Evolutionary conservation across 2,329 filamentous ascomycete species (phyloP).

Genomic region (Leptographium procerum): DNA sequence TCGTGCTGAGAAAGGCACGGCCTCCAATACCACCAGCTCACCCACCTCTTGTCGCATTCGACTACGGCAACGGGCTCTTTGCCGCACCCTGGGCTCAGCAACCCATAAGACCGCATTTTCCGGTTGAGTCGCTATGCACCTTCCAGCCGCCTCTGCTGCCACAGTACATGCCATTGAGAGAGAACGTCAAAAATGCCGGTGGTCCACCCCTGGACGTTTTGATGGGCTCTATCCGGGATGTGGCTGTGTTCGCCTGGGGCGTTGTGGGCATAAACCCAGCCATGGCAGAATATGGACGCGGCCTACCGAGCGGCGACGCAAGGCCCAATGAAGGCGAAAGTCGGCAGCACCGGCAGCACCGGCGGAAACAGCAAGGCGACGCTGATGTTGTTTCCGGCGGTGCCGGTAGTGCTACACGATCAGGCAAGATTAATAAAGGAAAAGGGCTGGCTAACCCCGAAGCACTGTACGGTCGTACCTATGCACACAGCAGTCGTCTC

Average conservation of each 20-base stretch:
- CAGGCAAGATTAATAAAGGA: not conserved
- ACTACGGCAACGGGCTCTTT: constrained; percentile 54
- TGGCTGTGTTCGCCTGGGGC: constrained; percentile 81
- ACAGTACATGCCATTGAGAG: constrained; percentile 32
- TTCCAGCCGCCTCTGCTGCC: constrained; percentile 31
- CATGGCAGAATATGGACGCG: constrained; percentile 51
- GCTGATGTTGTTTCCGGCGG: not conserved
- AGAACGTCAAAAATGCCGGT: constrained; percentile 32
- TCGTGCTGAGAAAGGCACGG: constrained; percentile 64
- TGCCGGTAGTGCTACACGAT: not conserved
- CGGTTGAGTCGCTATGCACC: constrained; percentile 30
- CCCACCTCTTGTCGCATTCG: constrained; percentile 33
- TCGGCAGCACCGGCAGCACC: not conserved
- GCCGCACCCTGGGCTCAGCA: constrained; percentile 69
- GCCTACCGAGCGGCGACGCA: constrained; percentile 51
- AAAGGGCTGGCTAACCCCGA: not conserved
- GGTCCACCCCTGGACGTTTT: constrained; percentile 51
- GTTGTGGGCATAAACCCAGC: constrained; percentile 70
- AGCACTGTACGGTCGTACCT: not conserved
- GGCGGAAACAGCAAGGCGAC: not conserved
- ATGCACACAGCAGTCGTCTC: not conserved
- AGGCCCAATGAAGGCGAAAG: constrained; percentile 39
- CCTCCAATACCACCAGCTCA: constrained; percentile 53
- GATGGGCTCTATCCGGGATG: constrained; percentile 71
- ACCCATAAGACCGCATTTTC: constrained; percentile 41